These are phyloP conservation scores for Phytophthora ohioensis DNA, from an alignment of 352 stramenopile species.

Conservation along the genomic window DNA sequence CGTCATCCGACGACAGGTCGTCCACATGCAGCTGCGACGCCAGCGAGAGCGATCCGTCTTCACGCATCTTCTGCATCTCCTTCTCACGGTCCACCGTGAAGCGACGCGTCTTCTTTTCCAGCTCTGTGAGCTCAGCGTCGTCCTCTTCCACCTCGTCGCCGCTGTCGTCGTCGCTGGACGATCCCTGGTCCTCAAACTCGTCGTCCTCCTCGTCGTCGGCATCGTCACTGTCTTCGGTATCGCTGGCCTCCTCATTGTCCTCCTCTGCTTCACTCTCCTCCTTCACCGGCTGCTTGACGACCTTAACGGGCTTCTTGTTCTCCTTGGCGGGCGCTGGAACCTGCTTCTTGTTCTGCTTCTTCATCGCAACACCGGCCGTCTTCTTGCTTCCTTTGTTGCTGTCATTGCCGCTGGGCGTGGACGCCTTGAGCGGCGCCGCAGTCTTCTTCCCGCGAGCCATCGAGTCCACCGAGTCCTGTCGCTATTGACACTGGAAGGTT, in stretches of 20 bases:
- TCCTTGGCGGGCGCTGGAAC: conserved; percentile 4
- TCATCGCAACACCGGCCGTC: conserved; percentile 30
- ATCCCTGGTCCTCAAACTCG: conserved; percentile 89
- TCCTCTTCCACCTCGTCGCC: conserved; percentile 77
- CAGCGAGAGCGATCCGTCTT: conserved; percentile 83
- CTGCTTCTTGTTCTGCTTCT: conserved; percentile 42
- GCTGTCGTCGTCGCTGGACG: conserved; percentile 78
- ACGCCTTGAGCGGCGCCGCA: conserved; percentile 47
- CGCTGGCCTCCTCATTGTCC: conserved; percentile 48
- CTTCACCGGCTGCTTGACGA: conserved; percentile 32
- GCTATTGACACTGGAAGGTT: conserved; percentile 28
- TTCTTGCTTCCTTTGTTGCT: conserved; percentile 37
- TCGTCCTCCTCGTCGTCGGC: conserved; percentile 69
- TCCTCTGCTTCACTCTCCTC: conserved; percentile 34
- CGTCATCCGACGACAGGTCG: conserved; percentile 99
- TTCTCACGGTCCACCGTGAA: conserved; percentile 80
- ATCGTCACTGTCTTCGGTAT: conserved; percentile 75
- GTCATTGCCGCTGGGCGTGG: conserved; percentile 32
- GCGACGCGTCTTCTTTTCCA: conserved; percentile 84
- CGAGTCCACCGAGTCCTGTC: conserved; percentile 11
- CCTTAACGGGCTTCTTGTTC: conserved; percentile 32
- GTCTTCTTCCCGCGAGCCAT: conserved; percentile 57
- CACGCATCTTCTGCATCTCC: conserved; percentile 85
- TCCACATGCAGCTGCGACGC: conserved; percentile 96
- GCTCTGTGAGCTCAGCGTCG: conserved; percentile 73